A percentile compares a stretch with the other conserved stretches of the same genome.
Evolutionary conservation across 164 flowering plant genomes (phyloP).

Genomic region (Platanus orientalis): DNA sequence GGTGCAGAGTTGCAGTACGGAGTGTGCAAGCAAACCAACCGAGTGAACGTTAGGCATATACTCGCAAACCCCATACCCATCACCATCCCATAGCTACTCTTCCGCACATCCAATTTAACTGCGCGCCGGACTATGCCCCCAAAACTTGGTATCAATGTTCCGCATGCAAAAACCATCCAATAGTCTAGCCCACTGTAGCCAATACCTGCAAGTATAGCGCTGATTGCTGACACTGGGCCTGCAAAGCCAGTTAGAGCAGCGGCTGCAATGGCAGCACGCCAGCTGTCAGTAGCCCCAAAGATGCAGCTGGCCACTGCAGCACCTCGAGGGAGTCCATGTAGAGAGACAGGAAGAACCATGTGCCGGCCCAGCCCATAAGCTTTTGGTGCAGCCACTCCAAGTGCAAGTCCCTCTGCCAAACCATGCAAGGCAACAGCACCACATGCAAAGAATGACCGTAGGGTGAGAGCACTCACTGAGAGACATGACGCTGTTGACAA

Average conservation of each 20-base stretch:
- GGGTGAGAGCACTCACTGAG: slow-evolving; percentile 61
- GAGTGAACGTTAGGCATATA: slow-evolving; percentile 65
- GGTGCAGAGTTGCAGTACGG: slow-evolving; percentile 96
- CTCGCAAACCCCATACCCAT: slow-evolving; percentile 59
- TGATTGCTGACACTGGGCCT: slow-evolving; percentile 84
- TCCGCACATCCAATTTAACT: slow-evolving; percentile 43
- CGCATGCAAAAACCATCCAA: slow-evolving; percentile 91
- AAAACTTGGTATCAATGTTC: slow-evolving; percentile 70
- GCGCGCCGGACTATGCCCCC: slow-evolving; percentile 51
- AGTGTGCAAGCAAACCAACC: slow-evolving; percentile 84
- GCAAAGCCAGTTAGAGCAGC: slow-evolving; percentile 75
- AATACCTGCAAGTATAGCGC: slow-evolving; percentile 82
- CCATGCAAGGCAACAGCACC: slow-evolving; percentile 76
- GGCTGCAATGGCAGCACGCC: slow-evolving; percentile 73
- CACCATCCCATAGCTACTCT: slow-evolving; percentile 51
- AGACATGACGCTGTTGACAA: slow-evolving; percentile 39
- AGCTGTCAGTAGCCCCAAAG: slow-evolving; percentile 84
- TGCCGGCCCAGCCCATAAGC: slow-evolving; percentile 90
- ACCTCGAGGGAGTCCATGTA: slow-evolving; percentile 95
- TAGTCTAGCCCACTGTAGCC: slow-evolving; percentile 84
- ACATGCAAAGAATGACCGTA: slow-evolving; percentile 79
- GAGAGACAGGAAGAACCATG: slow-evolving; percentile 86
- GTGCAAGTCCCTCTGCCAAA: slow-evolving; percentile 84
- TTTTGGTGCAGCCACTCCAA: slow-evolving; percentile 96
- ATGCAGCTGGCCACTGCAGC: slow-evolving; percentile 94